Evolutionary conservation across 108 stramenopile genomes (phyloP).

Genomic region (Thalassiosira profunda): DNA sequence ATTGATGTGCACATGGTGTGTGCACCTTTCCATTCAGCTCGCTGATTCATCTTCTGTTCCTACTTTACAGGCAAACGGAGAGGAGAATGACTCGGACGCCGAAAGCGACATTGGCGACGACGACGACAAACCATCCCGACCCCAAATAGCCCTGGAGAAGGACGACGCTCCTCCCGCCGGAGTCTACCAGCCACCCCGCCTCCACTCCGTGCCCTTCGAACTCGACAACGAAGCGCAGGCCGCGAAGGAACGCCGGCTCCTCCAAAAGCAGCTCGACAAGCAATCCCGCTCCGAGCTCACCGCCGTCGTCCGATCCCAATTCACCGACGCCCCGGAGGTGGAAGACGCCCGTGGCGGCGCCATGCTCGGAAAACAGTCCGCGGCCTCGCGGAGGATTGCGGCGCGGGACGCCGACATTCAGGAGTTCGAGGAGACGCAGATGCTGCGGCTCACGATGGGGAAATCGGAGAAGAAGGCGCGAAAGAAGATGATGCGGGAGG

Average conservation of each 20-base stretch:
- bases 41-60: no score
- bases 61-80: conserved; percentile 11
- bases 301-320: conserved; percentile 71
- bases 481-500: conserved; percentile 71
- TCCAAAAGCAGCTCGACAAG: conserved; percentile 60
- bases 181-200: conserved; percentile 81
- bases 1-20: conserved; percentile 11
- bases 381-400: conserved; percentile 66
- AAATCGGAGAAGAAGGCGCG: conserved; percentile 87
- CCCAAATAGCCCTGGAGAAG: conserved; percentile 17
- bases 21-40: no score
- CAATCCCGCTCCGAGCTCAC: conserved; percentile 79
- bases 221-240: conserved; percentile 56
- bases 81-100: conserved; percentile 25
- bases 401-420: conserved; percentile 68
- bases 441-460: conserved; percentile 78
- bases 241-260: conserved; percentile 52
- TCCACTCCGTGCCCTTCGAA: conserved; percentile 82
- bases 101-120: conserved; percentile 15
- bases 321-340: conserved; percentile 86
- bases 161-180: conserved; percentile 13
- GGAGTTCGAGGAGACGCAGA: conserved; percentile 80
- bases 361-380: conserved; percentile 68
- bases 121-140: background rate
- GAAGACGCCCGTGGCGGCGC: conserved; percentile 90